These are phyloP conservation scores for Yarrowia keelungensis DNA, from an alignment of 805 yeast species.

Conservation along the genomic window DNA sequence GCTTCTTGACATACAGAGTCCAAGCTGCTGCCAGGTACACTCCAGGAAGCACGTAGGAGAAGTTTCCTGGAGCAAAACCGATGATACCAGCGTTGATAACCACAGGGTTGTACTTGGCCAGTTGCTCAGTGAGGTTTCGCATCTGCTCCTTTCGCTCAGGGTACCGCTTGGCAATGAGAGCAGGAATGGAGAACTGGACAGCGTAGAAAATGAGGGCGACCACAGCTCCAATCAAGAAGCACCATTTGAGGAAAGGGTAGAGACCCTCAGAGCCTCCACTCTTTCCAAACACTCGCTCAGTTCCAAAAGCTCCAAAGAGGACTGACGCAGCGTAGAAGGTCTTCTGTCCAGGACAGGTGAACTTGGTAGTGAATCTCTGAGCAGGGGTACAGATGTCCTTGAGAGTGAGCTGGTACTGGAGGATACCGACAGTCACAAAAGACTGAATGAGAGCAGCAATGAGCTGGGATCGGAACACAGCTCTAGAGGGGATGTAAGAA, in stretches of 20 bases:
- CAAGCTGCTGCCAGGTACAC: conserved; percentile 53
- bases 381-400: conserved; percentile 44
- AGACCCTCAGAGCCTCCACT: conserved; percentile 40
- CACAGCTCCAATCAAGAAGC: conserved; percentile 45
- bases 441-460: conserved; percentile 53
- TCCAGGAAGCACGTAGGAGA: conserved; percentile 54
- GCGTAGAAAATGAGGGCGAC: conserved; percentile 40
- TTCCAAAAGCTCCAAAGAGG: conserved; percentile 56
- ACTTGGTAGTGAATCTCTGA: conserved; percentile 36
- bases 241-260: conserved; percentile 43
- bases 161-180: conserved; percentile 1
- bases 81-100: background rate
- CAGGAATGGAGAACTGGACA: conserved; percentile 40
- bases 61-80: conserved; percentile 42
- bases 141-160: background rate
- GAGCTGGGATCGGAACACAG: conserved; percentile 55
- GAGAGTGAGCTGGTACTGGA: conserved; percentile 49
- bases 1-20: conserved; percentile 55
- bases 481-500: conserved; percentile 63
- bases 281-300: conserved; percentile 53
- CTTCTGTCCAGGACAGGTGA: conserved; percentile 51
- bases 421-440: conserved; percentile 46
- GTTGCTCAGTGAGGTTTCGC: background rate
- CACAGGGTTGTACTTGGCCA: background rate
- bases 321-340: conserved; percentile 60